Evolutionary conservation across 1,139 yeast species (phyloP).

Genomic region (Suhomyces terraborum): DNA sequence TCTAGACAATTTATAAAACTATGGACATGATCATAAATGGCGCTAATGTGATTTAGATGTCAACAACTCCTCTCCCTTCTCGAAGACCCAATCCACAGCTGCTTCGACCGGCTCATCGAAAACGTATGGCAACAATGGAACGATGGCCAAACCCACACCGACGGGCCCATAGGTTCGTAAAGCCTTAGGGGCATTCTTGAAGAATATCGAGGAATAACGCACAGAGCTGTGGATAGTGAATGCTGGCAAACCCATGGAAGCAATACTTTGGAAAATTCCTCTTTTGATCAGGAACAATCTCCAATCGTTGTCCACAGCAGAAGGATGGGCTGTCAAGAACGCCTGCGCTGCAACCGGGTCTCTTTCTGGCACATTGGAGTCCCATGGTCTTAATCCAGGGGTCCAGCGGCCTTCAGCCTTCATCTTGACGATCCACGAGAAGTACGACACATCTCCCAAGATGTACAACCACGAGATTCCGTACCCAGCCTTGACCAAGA

Average conservation of each 20-base stretch:
- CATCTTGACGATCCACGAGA: constrained; percentile 74
- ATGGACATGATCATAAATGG: not conserved
- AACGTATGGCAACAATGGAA: constrained; percentile 74
- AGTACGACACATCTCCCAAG: constrained; percentile 75
- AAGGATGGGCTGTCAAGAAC: constrained; percentile 28
- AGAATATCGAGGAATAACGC: constrained; percentile 61
- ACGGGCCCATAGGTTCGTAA: constrained; percentile 75
- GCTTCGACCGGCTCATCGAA: constrained; percentile 84
- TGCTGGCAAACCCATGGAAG: constrained; percentile 87
- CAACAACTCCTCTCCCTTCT: constrained; percentile 48
- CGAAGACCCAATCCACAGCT: constrained; percentile 65
- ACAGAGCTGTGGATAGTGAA: constrained; percentile 82
- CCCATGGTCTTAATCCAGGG: constrained; percentile 73
- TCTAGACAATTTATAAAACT: not conserved
- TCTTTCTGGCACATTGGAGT: constrained; percentile 46
- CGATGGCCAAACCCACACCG: constrained; percentile 71
- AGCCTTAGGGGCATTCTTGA: constrained; percentile 46
- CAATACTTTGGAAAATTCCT: constrained; percentile 76
- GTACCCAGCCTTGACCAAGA: constrained; percentile 63
- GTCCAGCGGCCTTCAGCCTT: constrained; percentile 65
- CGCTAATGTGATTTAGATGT: constrained; percentile 19
- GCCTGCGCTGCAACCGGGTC: constrained; percentile 42
- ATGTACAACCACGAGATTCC: constrained; percentile 78
- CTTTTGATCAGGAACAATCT: constrained; percentile 63
- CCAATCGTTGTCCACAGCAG: constrained; percentile 60